Evolutionary conservation across 257 asterid species (phyloP).

Genomic region (Coffea canephora): DNA sequence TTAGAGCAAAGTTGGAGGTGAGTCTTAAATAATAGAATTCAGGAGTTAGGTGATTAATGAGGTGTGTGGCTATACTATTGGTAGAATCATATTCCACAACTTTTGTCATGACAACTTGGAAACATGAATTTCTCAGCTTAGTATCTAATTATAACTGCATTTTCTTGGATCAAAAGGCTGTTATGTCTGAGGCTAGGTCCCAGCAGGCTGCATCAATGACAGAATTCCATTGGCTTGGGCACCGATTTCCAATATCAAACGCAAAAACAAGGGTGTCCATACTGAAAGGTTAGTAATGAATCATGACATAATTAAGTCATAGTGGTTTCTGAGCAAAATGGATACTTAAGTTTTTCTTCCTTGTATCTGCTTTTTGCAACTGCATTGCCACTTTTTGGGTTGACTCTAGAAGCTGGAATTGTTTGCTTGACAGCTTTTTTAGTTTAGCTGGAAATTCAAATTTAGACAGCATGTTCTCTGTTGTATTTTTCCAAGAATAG

Average conservation of each 20-base stretch:
- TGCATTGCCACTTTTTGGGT: not conserved
- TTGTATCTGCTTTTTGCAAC: not conserved
- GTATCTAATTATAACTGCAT: constrained; percentile 22
- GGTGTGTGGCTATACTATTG: not conserved
- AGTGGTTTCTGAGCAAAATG: not conserved
- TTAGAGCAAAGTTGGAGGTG: constrained; percentile 95
- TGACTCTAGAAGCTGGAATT: not conserved
- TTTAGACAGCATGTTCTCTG: not conserved
- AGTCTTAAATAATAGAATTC: constrained; percentile 10
- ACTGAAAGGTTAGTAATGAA: constrained; percentile 63
- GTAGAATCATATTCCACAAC: not conserved
- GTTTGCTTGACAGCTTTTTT: not conserved
- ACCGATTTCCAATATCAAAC: constrained; percentile 80
- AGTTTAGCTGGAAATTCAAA: not conserved
- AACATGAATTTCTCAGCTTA: not conserved
- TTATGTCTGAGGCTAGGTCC: constrained; percentile 95
- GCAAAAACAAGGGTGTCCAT: constrained; percentile 91
- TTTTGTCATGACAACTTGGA: not conserved
- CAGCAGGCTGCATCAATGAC: constrained; percentile 99
- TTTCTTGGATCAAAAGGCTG: constrained; percentile 61
- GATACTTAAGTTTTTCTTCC: not conserved
- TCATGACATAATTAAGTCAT: not conserved
- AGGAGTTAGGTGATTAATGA: not conserved
- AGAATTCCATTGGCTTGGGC: constrained; percentile 92
- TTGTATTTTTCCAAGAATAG: not conserved